Conservation (phyloP, 2,329 filamentous ascomycete species). For the Epichloe aotearoae region DNA sequence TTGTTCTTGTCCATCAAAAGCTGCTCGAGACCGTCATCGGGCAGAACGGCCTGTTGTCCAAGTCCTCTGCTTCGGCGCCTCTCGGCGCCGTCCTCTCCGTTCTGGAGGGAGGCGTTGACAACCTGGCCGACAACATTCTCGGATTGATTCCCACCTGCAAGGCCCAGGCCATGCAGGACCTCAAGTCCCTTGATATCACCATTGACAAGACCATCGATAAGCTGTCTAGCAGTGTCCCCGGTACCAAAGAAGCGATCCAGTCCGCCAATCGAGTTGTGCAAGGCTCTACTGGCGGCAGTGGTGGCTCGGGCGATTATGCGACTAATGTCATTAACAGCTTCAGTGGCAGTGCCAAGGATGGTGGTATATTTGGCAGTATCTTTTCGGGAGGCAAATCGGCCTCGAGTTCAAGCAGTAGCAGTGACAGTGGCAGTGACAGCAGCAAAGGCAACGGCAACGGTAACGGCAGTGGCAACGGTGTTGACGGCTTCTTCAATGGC, state of each 20-base stretch:
- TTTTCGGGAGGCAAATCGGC: neutral
- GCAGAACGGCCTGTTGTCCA: constrained; percentile 5
- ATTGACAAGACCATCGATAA: neutral
- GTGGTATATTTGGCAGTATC: neutral
- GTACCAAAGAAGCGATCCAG: neutral
- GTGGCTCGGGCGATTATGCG: neutral
- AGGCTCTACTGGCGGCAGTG: neutral
- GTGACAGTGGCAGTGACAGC: neutral
- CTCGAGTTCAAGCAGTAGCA: neutral
- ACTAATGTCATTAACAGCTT: neutral
- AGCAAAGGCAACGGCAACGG: neutral
- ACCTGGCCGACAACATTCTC: constrained; percentile 9
- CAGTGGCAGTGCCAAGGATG: neutral
- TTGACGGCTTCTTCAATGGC: too few relatives aligned
- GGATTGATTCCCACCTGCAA: constrained; percentile 8
- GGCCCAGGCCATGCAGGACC: constrained; percentile 5
- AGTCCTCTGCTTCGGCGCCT: constrained; percentile 6
- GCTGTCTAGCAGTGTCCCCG: neutral
- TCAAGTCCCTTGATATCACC: neutral
- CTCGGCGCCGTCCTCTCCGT: constrained; percentile 8
- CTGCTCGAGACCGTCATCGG: constrained; percentile 11
- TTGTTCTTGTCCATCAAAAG: constrained; percentile 8
- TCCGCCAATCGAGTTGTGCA: neutral
- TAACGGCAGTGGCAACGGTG: too few relatives aligned
- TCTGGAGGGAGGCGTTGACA: constrained; percentile 10